Percentiles rank a stretch among this genome's conserved stretches.
Conservation (phyloP, 2,329 filamentous ascomycete species). For the Clonostachys byssicola region DNA sequence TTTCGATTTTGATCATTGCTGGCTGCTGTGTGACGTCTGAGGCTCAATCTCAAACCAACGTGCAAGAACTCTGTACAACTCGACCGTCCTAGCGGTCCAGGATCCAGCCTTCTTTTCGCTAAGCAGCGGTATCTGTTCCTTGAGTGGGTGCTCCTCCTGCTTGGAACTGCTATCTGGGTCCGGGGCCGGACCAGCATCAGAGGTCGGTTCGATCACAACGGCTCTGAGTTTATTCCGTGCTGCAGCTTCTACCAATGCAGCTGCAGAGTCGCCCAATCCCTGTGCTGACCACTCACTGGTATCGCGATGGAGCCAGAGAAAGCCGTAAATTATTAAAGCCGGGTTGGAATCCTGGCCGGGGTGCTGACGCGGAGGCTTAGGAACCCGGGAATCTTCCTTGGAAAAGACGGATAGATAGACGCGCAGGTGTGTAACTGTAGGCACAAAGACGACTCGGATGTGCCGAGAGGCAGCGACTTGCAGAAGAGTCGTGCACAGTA, state of each 20-base stretch:
- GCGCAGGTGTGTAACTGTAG: conserved; percentile 72
- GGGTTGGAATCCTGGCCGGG: conserved; percentile 1
- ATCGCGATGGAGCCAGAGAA: conserved; percentile 60
- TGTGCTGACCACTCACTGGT: conserved; percentile 75
- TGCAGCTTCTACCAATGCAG: conserved; percentile 59
- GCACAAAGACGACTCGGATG: conserved; percentile 67
- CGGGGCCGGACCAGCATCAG: too few relatives aligned
- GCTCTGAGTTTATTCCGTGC: conserved; percentile 34
- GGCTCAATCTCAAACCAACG: conserved; percentile 57
- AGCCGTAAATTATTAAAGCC: conserved; percentile 57
- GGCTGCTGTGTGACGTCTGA: background rate
- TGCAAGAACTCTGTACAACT: conserved; percentile 50
- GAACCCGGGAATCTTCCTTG: conserved; percentile 24
- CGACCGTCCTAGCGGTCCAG: conserved; percentile 56
- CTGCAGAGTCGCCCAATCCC: conserved; percentile 60
- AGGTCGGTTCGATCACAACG: conserved; percentile 39
- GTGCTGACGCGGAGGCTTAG: conserved; percentile 24
- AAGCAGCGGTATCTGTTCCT: conserved; percentile 56
- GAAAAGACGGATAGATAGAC: conserved; percentile 65
- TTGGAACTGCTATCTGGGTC: too few relatives aligned
- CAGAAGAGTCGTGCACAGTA: conserved; percentile 63
- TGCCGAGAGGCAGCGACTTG: conserved; percentile 65
- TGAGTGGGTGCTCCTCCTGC: conserved; percentile 6
- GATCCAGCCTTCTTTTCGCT: conserved; percentile 49
- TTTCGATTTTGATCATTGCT: background rate